Evolutionary conservation across 306 rosid species (phyloP).

Genomic region (Clitoria ternatea): DNA sequence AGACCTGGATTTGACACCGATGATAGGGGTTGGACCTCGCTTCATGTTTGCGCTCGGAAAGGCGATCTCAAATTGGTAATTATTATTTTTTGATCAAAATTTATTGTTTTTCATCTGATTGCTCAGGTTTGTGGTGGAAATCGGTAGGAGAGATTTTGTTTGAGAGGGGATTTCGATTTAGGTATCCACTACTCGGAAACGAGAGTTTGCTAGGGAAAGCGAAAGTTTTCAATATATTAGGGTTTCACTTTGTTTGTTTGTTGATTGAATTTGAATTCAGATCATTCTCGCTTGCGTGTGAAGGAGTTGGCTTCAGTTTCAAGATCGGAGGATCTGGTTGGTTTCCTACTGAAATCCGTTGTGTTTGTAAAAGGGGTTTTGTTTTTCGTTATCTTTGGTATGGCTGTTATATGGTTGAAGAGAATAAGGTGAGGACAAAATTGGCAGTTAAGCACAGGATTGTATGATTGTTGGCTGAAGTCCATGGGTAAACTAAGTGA

Average conservation of each 20-base stretch:
- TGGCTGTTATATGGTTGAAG: neutral
- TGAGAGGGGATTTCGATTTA: neutral
- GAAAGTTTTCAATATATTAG: neutral
- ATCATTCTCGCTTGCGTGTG: neutral
- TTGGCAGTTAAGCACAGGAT: neutral
- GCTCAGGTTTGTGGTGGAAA: neutral
- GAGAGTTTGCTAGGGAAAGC: no score
- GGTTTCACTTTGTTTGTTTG: neutral
- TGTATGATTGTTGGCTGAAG: neutral
- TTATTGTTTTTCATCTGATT: neutral
- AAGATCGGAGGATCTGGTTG: neutral
- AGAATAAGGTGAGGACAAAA: neutral
- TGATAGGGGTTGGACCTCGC: slow-evolving; percentile 89
- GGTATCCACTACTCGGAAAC: neutral
- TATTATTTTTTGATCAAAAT: neutral
- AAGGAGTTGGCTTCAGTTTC: neutral
- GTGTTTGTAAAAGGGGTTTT: neutral
- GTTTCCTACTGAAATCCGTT: neutral
- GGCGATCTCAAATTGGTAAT: slow-evolving; percentile 70
- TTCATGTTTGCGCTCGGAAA: slow-evolving; percentile 72
- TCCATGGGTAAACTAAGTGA: neutral
- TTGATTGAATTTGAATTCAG: neutral
- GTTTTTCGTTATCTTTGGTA: neutral
- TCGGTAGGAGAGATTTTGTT: neutral
- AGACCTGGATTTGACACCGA: slow-evolving; percentile 50